Percentiles rank a stretch among this genome's conserved stretches.
Evolutionary conservation across 257 asterid species (phyloP).

Genomic region (Przewalskia tangutica): DNA sequence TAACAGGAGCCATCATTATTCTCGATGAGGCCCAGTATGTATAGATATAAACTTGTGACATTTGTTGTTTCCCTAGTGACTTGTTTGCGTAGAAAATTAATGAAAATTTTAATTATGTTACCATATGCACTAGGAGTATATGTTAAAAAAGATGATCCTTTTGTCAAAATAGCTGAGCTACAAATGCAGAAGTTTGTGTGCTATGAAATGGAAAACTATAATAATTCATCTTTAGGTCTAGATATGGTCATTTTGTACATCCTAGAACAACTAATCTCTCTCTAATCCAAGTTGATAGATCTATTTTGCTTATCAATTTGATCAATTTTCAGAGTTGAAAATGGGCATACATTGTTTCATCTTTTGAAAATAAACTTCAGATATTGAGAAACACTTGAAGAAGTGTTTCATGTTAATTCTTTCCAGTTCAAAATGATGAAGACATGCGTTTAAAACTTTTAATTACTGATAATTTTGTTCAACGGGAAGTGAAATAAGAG

Average conservation of each 20-base stretch:
- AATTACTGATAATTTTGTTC: not conserved
- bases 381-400: not conserved
- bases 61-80: not conserved
- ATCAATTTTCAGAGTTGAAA: not conserved
- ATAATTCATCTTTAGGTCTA: not conserved
- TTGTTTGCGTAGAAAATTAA: conserved; percentile 6
- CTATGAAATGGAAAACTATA: not conserved
- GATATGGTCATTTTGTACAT: not conserved
- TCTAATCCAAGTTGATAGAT: not conserved
- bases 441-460: not conserved
- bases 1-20: conserved; percentile 60
- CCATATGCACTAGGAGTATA: not conserved
- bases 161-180: not conserved
- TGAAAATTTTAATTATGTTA: not conserved
- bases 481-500: not conserved
- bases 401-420: not conserved
- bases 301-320: conserved; percentile 1
- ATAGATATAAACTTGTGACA: conserved; percentile 1
- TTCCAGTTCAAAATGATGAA: not conserved
- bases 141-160: not conserved
- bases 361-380: not conserved
- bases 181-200: not conserved
- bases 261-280: not conserved
- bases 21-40: conserved; percentile 98
- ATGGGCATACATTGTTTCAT: not conserved